Evolutionary conservation across 31 red algal species (phyloP).

Genomic region (Porphyra umbilicalis): DNA sequence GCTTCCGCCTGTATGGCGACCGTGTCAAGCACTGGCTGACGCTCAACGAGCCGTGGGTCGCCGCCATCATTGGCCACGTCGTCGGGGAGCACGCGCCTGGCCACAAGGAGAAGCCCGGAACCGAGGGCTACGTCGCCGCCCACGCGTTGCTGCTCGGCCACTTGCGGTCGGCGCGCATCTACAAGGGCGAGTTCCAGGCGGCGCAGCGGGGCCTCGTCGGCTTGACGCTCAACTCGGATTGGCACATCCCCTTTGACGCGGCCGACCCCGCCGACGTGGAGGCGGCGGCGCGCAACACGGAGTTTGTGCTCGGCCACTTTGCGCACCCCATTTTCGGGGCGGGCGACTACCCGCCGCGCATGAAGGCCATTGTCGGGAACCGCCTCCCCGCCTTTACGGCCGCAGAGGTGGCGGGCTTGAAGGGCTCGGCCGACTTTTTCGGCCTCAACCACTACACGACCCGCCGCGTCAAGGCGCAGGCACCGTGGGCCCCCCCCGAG

Average conservation of each 20-base stretch:
- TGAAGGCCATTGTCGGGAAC: slow-evolving; percentile 12
- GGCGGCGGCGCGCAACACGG: slow-evolving; percentile 16
- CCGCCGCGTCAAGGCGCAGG: background rate
- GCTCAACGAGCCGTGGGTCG: slow-evolving; percentile 67
- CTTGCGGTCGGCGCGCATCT: slow-evolving; percentile 24
- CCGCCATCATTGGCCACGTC: slow-evolving; percentile 28
- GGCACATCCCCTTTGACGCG: slow-evolving; percentile 24
- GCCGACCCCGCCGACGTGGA: slow-evolving; percentile 6
- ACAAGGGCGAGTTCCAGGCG: slow-evolving; percentile 24
- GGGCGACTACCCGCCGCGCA: slow-evolving; percentile 48
- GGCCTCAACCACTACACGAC: slow-evolving; percentile 64
- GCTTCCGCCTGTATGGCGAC: slow-evolving; percentile 51
- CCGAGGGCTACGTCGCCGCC: slow-evolving; percentile 27
- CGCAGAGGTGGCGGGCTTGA: slow-evolving; percentile 30
- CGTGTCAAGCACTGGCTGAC: slow-evolving; percentile 49
- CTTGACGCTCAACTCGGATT: slow-evolving; percentile 40
- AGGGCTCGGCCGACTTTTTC: slow-evolving; percentile 46
- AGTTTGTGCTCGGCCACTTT: slow-evolving; percentile 70
- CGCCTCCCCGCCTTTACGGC: slow-evolving; percentile 31
- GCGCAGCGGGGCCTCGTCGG: slow-evolving; percentile 29
- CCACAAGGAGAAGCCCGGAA: slow-evolving; percentile 9
- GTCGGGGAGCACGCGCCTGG: slow-evolving; percentile 66
- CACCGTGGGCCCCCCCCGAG: background rate
- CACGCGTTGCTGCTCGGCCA: slow-evolving; percentile 57
- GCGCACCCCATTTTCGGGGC: slow-evolving; percentile 36